These are phyloP conservation scores for Fraxinus angustifolia DNA, from an alignment of 305 asterid species.

Conservation along the genomic window DNA sequence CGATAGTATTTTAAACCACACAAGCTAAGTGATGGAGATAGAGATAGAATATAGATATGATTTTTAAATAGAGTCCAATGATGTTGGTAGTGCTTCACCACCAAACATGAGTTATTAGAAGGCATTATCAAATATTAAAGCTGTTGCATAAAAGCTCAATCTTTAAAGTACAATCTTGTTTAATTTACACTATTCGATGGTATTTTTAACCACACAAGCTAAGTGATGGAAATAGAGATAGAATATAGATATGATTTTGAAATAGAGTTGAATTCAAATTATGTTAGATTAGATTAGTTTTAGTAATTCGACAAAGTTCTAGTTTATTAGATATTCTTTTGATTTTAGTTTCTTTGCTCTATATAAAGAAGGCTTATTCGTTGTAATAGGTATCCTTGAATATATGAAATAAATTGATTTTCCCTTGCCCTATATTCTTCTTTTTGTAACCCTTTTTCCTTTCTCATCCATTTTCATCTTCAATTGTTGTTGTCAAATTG, in stretches of 20 bases:
- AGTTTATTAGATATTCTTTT: neutral
- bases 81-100: neutral
- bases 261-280: neutral
- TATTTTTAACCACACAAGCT: neutral
- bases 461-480: neutral
- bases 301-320: neutral
- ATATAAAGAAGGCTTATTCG: neutral
- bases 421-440: neutral
- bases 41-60: neutral
- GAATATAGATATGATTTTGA: neutral
- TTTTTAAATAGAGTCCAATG: neutral
- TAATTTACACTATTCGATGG: neutral
- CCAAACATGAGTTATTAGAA: neutral
- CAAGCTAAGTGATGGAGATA: neutral
- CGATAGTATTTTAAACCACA: neutral
- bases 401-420: neutral
- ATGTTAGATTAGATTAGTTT: neutral
- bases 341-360: neutral
- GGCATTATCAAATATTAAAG: neutral
- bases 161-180: neutral
- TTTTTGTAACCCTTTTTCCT: neutral
- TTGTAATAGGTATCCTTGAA: neutral
- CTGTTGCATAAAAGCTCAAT: neutral
- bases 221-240: neutral
- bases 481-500: neutral